phyloP scores from a whole-genome alignment of 805 yeast species.

The Ogataea methanolica region DNA sequence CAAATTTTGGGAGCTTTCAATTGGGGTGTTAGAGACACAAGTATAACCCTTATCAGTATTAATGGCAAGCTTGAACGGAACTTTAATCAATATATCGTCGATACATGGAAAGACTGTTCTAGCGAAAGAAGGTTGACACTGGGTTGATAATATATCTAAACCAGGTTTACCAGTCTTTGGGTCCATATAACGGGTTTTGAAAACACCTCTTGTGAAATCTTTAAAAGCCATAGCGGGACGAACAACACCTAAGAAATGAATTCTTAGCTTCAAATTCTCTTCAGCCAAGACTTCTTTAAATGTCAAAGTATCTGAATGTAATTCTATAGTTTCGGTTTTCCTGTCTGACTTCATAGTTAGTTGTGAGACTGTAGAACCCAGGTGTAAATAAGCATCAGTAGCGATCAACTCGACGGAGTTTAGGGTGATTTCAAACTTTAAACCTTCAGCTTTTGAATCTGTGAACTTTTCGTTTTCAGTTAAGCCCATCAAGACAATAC shows the following conservation, averaged over 20 bases:
- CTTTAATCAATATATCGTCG: constrained; percentile 58
- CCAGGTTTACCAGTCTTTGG: constrained; percentile 43
- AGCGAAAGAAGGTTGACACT: constrained; percentile 66
- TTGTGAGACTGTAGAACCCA: constrained; percentile 11
- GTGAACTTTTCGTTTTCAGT: constrained; percentile 19
- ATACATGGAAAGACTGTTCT: constrained; percentile 62
- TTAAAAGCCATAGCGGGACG: constrained; percentile 45
- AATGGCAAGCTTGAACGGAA: constrained; percentile 45
- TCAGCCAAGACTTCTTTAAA: constrained; percentile 11
- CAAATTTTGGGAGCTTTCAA: constrained; percentile 20
- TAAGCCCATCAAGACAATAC: constrained; percentile 33
- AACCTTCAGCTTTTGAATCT: constrained; percentile 3
- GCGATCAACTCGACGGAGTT: constrained; percentile 40
- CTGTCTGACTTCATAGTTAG: constrained; percentile 32
- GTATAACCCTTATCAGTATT: constrained; percentile 41
- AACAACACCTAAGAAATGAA: constrained; percentile 49
- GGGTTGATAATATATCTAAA: constrained; percentile 59
- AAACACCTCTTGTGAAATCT: constrained; percentile 61
- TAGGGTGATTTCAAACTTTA: constrained; percentile 27
- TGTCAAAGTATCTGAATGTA: constrained; percentile 24
- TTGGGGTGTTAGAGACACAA: constrained; percentile 47
- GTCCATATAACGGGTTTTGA: constrained; percentile 60
- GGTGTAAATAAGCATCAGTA: constrained; percentile 28
- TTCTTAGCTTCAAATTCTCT: constrained; percentile 11
- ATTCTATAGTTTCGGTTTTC: constrained; percentile 31